These are phyloP conservation scores for Nephelium lappaceum DNA, from an alignment of 345 rosid species.

Conservation along the genomic window DNA sequence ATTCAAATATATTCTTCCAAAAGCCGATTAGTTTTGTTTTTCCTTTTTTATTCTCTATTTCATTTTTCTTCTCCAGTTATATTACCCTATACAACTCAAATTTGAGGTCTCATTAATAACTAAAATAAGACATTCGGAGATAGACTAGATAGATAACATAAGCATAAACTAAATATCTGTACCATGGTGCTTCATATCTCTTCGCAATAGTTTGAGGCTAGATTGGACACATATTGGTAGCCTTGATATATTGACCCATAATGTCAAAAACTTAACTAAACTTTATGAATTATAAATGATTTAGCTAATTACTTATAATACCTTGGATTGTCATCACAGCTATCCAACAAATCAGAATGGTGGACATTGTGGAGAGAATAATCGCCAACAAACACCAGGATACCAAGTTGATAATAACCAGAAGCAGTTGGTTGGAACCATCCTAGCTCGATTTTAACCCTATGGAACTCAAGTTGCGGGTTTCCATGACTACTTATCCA, in stretches of 20 bases:
- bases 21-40: background rate
- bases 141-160: background rate
- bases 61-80: background rate
- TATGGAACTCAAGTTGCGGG: conserved; percentile 90
- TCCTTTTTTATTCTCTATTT: background rate
- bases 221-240: background rate
- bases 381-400: conserved; percentile 75
- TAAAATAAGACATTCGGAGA: background rate
- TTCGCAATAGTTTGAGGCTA: background rate
- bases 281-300: background rate
- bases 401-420: conserved; percentile 95
- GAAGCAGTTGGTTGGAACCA: conserved; percentile 99
- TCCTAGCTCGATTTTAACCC: conserved; percentile 82
- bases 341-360: conserved; percentile 47
- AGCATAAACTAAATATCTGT: background rate
- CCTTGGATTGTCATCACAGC: conserved; percentile 59
- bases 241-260: background rate
- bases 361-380: conserved; percentile 42
- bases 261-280: background rate
- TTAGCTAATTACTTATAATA: conserved; percentile 22
- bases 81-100: background rate
- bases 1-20: background rate
- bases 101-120: background rate
- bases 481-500: conserved; percentile 92
- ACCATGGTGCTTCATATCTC: background rate